Percentiles rank a stretch among this genome's conserved stretches.
phyloP scores from a whole-genome alignment of 2,329 filamentous ascomycete genomes.

The Penicillium aurantiogriseum region DNA sequence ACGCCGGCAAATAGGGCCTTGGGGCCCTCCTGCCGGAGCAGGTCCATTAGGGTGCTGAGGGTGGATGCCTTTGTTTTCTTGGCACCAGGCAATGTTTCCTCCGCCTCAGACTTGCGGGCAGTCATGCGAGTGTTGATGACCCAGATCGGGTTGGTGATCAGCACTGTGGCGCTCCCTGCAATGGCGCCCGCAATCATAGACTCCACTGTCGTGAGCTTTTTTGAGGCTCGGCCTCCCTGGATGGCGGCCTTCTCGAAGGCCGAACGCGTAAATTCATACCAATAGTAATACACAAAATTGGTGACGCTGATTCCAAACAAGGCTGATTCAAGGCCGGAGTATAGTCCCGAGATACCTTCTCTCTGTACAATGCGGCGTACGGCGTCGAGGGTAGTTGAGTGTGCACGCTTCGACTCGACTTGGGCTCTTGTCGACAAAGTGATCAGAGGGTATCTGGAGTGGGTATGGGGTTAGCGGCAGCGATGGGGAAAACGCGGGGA shows the following conservation, averaged over 20 bases:
- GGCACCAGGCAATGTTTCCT: conserved; percentile 41
- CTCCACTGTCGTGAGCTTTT: conserved; percentile 86
- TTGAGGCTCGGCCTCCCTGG: conserved; percentile 68
- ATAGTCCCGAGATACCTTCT: conserved; percentile 85
- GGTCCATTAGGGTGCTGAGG: conserved; percentile 73
- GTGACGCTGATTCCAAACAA: conserved; percentile 97
- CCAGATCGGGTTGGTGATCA: conserved; percentile 98
- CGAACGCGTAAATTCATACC: conserved; percentile 94
- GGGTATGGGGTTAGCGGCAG: conserved; percentile 11
- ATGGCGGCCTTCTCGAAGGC: conserved; percentile 76
- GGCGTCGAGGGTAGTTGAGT: conserved; percentile 79
- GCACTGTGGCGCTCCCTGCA: conserved; percentile 88
- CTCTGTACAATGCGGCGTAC: conserved; percentile 84
- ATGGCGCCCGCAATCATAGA: conserved; percentile 93
- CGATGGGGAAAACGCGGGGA: conserved; percentile 6
- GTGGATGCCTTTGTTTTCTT: conserved; percentile 65
- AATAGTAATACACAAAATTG: conserved; percentile 99
- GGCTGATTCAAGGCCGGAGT: conserved; percentile 88
- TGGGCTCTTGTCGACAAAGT: conserved; percentile 96
- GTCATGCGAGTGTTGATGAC: conserved; percentile 99
- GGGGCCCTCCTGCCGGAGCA: conserved; percentile 81
- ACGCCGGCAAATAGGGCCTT: conserved; percentile 87
- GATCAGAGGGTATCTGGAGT: conserved; percentile 81
- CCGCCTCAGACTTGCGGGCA: conserved; percentile 66
- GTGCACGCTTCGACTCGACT: conserved; percentile 91